These are phyloP conservation scores for Colletotrichum sp. DNA, from an alignment of 2,329 filamentous ascomycete genomes.

Conservation along the genomic window DNA sequence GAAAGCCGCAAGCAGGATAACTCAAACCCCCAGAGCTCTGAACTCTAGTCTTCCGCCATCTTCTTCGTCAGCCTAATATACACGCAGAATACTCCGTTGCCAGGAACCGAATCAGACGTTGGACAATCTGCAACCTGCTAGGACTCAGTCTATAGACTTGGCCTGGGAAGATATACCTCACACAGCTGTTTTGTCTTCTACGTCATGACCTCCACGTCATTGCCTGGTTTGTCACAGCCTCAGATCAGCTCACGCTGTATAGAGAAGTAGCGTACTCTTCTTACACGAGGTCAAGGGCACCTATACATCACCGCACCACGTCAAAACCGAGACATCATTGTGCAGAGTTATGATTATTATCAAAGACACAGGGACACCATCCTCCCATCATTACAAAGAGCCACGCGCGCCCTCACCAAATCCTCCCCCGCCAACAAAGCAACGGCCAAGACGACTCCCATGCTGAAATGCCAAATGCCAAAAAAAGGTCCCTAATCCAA, in stretches of 20 bases:
- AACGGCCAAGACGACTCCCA: neutral
- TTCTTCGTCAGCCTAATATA: neutral
- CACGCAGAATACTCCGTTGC: neutral
- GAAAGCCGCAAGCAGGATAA: neutral
- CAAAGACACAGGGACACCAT: neutral
- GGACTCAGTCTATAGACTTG: neutral
- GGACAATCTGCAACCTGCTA: neutral
- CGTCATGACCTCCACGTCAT: neutral
- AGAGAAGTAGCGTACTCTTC: accelerated
- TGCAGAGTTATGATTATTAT: neutral
- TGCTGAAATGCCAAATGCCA: neutral
- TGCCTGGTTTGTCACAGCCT: neutral
- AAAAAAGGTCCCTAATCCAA: neutral
- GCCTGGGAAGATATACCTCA: neutral
- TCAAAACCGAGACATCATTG: neutral
- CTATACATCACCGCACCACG: neutral
- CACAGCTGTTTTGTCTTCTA: neutral
- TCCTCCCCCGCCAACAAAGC: neutral
- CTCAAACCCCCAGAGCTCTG: neutral
- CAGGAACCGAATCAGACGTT: too few species aligned
- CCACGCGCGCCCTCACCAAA: neutral
- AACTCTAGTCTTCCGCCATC: neutral
- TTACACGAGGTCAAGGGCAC: neutral
- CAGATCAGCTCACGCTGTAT: neutral
- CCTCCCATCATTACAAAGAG: neutral